Percentiles rank a stretch among this genome's conserved stretches.
phyloP scores from a whole-genome alignment of 2,329 filamentous ascomycete species.

The Pleochaeta shiraiana region DNA sequence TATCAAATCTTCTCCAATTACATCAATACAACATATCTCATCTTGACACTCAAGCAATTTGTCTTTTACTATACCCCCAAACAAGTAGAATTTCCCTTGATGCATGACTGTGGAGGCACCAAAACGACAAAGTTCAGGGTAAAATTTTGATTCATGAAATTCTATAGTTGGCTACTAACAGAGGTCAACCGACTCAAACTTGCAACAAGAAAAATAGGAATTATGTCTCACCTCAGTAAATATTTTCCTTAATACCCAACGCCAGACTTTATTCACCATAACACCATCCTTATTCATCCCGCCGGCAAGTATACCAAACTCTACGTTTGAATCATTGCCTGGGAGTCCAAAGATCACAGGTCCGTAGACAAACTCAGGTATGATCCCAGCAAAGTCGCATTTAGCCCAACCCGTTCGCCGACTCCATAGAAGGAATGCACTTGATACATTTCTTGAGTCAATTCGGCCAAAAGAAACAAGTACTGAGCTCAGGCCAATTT shows the following conservation, averaged over 20 bases:
- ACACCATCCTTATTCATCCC: conserved; percentile 45
- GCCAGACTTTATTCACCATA: conserved; percentile 38
- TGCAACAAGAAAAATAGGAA: neutral
- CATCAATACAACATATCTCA: conserved; percentile 24
- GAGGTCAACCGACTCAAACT: neutral
- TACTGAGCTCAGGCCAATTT: conserved; percentile 28
- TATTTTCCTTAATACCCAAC: conserved; percentile 33
- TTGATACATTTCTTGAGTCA: conserved; percentile 12
- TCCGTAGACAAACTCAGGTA: conserved; percentile 10
- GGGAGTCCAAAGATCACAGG: conserved; percentile 9
- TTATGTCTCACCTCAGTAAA: conserved; percentile 8
- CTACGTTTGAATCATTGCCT: conserved; percentile 13
- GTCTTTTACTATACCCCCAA: conserved; percentile 25
- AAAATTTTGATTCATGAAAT: neutral
- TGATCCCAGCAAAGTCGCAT: conserved; percentile 8
- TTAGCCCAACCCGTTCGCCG: conserved; percentile 14
- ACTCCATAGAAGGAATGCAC: conserved; percentile 15
- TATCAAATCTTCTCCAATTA: neutral
- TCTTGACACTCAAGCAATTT: conserved; percentile 24
- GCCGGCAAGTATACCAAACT: conserved; percentile 44
- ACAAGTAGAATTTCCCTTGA: conserved; percentile 17
- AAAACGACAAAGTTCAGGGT: conserved; percentile 19
- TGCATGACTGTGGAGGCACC: conserved; percentile 22
- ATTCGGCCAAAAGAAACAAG: conserved; percentile 16
- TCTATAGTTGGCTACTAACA: conserved; percentile 2